A percentile compares a stretch with the other conserved stretches of the same genome.
phyloP scores from a whole-genome alignment of 129 eudicot genomes.

The Centrapalus pauciflorus region DNA sequence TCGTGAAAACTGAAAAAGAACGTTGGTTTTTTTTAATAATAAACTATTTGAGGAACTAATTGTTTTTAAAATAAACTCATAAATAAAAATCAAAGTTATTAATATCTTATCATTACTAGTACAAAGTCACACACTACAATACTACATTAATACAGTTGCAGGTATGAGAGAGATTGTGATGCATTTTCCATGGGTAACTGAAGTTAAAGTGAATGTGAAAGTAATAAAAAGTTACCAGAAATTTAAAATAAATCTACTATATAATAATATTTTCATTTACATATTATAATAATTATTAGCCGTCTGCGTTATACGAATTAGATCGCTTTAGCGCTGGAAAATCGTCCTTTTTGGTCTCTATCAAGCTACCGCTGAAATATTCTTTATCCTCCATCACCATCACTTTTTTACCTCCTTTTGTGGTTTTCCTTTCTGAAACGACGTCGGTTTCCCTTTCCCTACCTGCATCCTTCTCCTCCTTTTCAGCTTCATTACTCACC shows the following conservation, averaged over 20 bases:
- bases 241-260: neutral
- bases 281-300: constrained; percentile 20
- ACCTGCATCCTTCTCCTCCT: constrained; percentile 41
- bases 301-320: constrained; percentile 73
- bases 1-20: too few species aligned
- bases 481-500: constrained; percentile 27
- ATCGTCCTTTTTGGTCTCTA: constrained; percentile 65
- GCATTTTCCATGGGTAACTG: neutral
- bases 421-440: constrained; percentile 5
- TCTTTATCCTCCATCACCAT: constrained; percentile 53
- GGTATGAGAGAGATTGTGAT: too few species aligned
- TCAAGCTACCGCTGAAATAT: constrained; percentile 81
- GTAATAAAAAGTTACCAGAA: constrained; percentile 1
- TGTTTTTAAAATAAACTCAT: too few species aligned
- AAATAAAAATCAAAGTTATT: too few species aligned
- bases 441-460: constrained; percentile 4
- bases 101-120: too few species aligned
- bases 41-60: too few species aligned
- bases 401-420: constrained; percentile 16
- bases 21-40: too few species aligned
- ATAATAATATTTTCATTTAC: neutral
- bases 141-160: too few species aligned
- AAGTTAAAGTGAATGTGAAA: constrained; percentile 6
- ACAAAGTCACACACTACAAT: too few species aligned
- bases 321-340: constrained; percentile 67